Evolutionary conservation across 2,329 filamentous ascomycete species (phyloP).

Genomic region (Penicillium paneum): DNA sequence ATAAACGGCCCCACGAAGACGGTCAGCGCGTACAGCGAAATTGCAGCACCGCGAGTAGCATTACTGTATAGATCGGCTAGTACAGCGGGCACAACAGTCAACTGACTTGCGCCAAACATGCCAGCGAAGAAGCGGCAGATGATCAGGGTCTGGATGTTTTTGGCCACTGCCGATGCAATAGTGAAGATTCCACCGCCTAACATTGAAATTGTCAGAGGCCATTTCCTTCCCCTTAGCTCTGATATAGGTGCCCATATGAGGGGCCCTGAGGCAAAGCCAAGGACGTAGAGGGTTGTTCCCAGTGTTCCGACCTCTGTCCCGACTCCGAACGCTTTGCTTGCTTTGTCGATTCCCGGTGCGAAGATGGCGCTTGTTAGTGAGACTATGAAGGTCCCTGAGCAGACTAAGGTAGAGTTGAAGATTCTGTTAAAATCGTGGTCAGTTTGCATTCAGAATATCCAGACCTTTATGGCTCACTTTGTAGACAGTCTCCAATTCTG

Average conservation of each 20-base stretch:
- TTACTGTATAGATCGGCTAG: conserved; percentile 51
- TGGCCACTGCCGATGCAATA: conserved; percentile 42
- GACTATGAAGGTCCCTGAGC: conserved; percentile 49
- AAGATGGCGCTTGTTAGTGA: conserved; percentile 61
- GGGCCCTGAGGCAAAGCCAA: conserved; percentile 57
- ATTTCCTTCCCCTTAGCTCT: conserved; percentile 57
- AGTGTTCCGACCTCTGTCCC: conserved; percentile 42
- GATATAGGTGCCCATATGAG: conserved; percentile 60
- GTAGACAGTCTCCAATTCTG: conserved; percentile 50
- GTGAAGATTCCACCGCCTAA: conserved; percentile 44
- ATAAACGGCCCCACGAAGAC: conserved; percentile 48
- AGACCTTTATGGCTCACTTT: conserved; percentile 37
- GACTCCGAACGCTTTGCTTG: conserved; percentile 51
- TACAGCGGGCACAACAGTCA: conserved; percentile 44
- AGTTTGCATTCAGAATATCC: neutral
- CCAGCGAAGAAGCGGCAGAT: conserved; percentile 48
- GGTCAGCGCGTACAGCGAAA: conserved; percentile 48
- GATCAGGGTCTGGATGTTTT: conserved; percentile 40
- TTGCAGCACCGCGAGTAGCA: conserved; percentile 36
- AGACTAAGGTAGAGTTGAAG: conserved; percentile 22
- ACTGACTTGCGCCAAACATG: conserved; percentile 43
- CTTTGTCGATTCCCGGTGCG: conserved; percentile 57
- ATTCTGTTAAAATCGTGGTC: conserved; percentile 11
- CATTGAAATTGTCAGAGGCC: conserved; percentile 47
- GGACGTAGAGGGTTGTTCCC: conserved; percentile 48